Base-by-base conservation (phyloP, 2,329 filamentous ascomycete species). In the Hymenoscyphus infarciens region DNA sequence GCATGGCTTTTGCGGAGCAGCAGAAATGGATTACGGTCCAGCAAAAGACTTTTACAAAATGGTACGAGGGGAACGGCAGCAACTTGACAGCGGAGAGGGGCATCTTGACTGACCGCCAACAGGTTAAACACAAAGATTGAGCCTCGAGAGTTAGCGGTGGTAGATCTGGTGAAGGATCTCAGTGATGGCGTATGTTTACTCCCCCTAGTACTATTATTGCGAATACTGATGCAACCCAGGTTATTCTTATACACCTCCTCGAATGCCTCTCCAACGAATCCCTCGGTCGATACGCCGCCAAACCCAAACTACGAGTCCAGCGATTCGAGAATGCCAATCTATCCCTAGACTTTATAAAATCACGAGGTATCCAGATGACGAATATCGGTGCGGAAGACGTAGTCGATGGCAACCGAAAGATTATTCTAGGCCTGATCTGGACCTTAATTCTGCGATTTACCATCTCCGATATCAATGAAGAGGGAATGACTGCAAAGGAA, bases 31-130 rank as follows among this genome's bases (percentile, higher is more conserved):
- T 89, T 71, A 87, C 82, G 74, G 92, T 97, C 78, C 94, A 98
- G 81, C 90, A 98, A 78, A 99, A 98, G 84, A 99, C 95, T 31
- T 99, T 99, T 78, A 97, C 93, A 64, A 99, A 98, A 91, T 99
- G 95, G 89, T 91, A 66, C 29, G 69, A 15, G 33, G 35, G 42
- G 19, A 52, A 27, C 7, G 4, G 22, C 31, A n/a, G 35, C 39
- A 55, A 53, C 16, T 31, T n/a, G n/a, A n/a, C n/a, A n/a, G 3
- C 53, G 65, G 33, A 52, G 57, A 45, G 35, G 19, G 25, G 45
- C 25, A 39, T 29, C 19, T 39, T 65, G 39, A 64, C 19, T 61
- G 42, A 53, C 29, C 31, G 59, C 22, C 60, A 15, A 22, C n/a
- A 95, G 92, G 95, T 86, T 99, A 70, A 99, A 99, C 79, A 96